Base-by-base conservation (phyloP, 176 grass and related monocot genomes). In the Poa pratensis region DNA sequence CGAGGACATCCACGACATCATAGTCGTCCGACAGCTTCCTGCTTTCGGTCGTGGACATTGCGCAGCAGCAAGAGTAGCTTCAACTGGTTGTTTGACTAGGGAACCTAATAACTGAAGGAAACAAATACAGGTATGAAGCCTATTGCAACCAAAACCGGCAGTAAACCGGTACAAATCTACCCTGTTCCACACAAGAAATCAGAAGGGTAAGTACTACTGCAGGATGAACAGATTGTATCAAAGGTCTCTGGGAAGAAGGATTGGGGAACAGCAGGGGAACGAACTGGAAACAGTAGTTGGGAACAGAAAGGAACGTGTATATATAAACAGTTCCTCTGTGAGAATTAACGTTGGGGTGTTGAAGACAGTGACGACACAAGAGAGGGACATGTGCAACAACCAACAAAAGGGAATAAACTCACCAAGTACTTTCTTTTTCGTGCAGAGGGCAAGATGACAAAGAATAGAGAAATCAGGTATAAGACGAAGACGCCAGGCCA, bases 21-120 rank as follows among this genome's bases (percentile, higher is more conserved):
- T 90, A 92, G 76, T 92, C 85, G 53, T 94, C 90, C 3, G 87
- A 92, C 10, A 90, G 28, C 69, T 24, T 94, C 57, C 85, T 91
- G 81, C 66, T 77, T 58, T 89, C 90, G 1, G 80, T 62, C 69
- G 74, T 86, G 78, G 87, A 90, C 90, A 94, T 88, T 32, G 65
- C 22, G 1, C n/a, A 51, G 28, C 16, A 78, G 53, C 43, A 65
- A 63, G 62, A 54, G 40, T 3, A 30, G 14, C 32, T 69, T 69
- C 61, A 45, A 32, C 13, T 55, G n/a, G 28, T 40, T 69, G 12
- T 65, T 42, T 20, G 69, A 62, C 30, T 68, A 20, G 43, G 57
- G 6, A 77, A 30, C 30, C 60, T 39, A 51, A 65, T 10, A 53
- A 42, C 11, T 24, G 9, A 2, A 64, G n/a, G 74, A 69, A 59